Conservation (phyloP, 805 yeast species). For the Yamadazyma akitaensis region DNA sequence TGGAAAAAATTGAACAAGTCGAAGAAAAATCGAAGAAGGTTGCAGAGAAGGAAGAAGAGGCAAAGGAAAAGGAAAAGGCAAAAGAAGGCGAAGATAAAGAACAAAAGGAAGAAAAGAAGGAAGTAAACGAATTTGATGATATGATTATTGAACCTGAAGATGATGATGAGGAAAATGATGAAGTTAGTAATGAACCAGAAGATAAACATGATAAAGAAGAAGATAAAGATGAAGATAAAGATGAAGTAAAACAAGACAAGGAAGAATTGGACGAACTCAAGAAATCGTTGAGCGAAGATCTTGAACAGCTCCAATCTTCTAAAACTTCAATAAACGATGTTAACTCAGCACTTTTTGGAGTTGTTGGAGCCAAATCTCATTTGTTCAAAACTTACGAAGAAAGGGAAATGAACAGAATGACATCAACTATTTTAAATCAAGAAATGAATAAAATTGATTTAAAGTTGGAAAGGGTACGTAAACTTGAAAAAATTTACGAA, state of each 20-base stretch:
- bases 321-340: constrained; percentile 51
- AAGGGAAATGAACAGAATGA: constrained; percentile 62
- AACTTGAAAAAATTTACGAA: constrained; percentile 63
- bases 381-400: constrained; percentile 79
- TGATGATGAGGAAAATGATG: constrained; percentile 13
- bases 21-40: constrained; percentile 11
- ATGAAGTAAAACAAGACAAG: not conserved
- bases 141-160: constrained; percentile 13
- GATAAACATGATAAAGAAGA: constrained; percentile 10
- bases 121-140: constrained; percentile 9
- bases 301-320: constrained; percentile 11
- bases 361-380: constrained; percentile 75
- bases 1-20: constrained; percentile 34
- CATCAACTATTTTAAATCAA: constrained; percentile 56
- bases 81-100: constrained; percentile 9
- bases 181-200: constrained; percentile 3
- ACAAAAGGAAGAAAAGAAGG: constrained; percentile 8
- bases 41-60: constrained; percentile 9
- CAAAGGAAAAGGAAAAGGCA: constrained; percentile 5
- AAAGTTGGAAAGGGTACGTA: constrained; percentile 56
- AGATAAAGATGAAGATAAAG: not conserved
- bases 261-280: not conserved
- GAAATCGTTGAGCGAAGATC: constrained; percentile 3
- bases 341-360: constrained; percentile 66
- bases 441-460: constrained; percentile 62